Evolutionary conservation across 805 yeast genomes (phyloP).

Genomic region (Candida ipomoeae): DNA sequence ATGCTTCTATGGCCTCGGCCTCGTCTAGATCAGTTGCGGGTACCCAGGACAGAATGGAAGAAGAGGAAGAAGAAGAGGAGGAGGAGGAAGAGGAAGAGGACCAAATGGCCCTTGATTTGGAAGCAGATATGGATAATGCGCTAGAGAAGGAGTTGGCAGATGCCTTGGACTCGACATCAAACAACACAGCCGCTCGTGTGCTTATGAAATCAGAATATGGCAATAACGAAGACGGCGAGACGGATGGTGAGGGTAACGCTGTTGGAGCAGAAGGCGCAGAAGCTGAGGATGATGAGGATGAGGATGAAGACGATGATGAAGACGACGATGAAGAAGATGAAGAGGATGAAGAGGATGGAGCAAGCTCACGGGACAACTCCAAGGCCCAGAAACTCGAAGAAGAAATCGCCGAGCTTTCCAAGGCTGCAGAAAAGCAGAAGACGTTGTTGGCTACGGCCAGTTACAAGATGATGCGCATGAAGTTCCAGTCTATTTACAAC

Average conservation of each 20-base stretch:
- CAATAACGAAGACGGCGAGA: conserved; percentile 12
- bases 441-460: conserved; percentile 67
- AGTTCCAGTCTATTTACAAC: conserved; percentile 76
- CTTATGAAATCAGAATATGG: conserved; percentile 17
- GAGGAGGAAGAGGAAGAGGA: conserved; percentile 28
- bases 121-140: conserved; percentile 35
- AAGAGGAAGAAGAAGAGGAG: conserved; percentile 16
- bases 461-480: conserved; percentile 80
- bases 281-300: conserved; percentile 39
- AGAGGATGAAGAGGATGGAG: conserved; percentile 51
- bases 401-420: conserved; percentile 78
- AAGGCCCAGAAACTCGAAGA: conserved; percentile 73
- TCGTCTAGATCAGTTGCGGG: not conserved
- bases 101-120: conserved; percentile 32
- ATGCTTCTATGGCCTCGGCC: not conserved
- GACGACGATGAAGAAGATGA: conserved; percentile 48
- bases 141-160: conserved; percentile 56
- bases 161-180: conserved; percentile 41
- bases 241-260: conserved; percentile 5
- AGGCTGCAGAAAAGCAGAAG: conserved; percentile 70
- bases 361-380: conserved; percentile 40
- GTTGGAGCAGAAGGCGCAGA: conserved; percentile 4
- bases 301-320: conserved; percentile 42
- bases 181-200: conserved; percentile 18
- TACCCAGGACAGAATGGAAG: not conserved